These are phyloP conservation scores for Trametes meyenii DNA, from an alignment of 768 basidiomycete species.

Conservation along the genomic window DNA sequence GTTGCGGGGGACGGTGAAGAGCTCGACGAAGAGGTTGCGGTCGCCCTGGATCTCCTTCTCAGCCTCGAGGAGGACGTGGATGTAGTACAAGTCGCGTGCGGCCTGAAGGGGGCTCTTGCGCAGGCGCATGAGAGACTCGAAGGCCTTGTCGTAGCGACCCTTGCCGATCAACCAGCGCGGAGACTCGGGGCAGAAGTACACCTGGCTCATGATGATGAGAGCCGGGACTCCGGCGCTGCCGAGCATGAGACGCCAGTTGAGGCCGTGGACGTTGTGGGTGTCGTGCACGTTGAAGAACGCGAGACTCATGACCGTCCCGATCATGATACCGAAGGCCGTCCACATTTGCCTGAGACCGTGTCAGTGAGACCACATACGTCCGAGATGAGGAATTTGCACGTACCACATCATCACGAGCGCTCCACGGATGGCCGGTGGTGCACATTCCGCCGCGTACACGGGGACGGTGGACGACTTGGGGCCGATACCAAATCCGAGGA, in stretches of 20 bases:
- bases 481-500: slow-evolving; percentile 57
- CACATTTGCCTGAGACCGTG: slow-evolving; percentile 58
- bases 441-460: slow-evolving; percentile 74
- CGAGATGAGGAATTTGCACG: slow-evolving; percentile 15
- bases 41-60: slow-evolving; percentile 63
- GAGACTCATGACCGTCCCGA: slow-evolving; percentile 72
- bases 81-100: slow-evolving; percentile 81
- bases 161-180: slow-evolving; percentile 88
- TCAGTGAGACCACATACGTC: background rate
- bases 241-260: slow-evolving; percentile 83
- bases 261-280: slow-evolving; percentile 51
- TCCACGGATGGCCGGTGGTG: slow-evolving; percentile 82
- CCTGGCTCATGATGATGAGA: slow-evolving; percentile 42
- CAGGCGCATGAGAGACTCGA: slow-evolving; percentile 59
- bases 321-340: slow-evolving; percentile 85
- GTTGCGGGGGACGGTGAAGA: slow-evolving; percentile 80
- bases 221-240: slow-evolving; percentile 55
- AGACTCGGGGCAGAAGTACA: slow-evolving; percentile 63
- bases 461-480: slow-evolving; percentile 66
- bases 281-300: slow-evolving; percentile 60
- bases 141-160: slow-evolving; percentile 71
- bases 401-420: slow-evolving; percentile 91
- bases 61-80: slow-evolving; percentile 67
- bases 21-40: slow-evolving; percentile 59
- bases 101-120: slow-evolving; percentile 74